phyloP scores from a whole-genome alignment of 2,329 filamentous ascomycete genomes.

The Aspergillus pseudotamarii region DNA sequence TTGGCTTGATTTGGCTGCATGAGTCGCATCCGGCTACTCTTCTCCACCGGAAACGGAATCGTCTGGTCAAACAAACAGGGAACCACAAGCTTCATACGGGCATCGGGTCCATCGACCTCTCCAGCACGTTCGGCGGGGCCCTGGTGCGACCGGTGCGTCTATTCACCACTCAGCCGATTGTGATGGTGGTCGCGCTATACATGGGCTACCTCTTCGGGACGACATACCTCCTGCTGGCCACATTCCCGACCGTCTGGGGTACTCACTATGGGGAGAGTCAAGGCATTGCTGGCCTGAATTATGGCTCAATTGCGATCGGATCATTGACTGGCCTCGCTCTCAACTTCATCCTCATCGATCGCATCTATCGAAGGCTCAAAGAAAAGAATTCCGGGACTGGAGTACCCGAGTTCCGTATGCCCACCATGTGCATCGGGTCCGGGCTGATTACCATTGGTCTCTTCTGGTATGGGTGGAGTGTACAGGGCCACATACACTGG shows the following conservation, averaged over 20 bases:
- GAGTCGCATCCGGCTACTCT: conserved; percentile 70
- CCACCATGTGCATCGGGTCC: conserved; percentile 57
- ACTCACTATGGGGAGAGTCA: conserved; percentile 56
- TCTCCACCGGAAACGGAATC: conserved; percentile 56
- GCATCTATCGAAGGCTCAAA: conserved; percentile 51
- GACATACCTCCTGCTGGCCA: conserved; percentile 34
- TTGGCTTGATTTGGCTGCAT: conserved; percentile 62
- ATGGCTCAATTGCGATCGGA: conserved; percentile 63
- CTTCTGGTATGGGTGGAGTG: conserved; percentile 61
- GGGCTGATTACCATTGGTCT: conserved; percentile 55
- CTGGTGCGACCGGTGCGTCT: conserved; percentile 60
- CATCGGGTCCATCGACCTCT: conserved; percentile 5
- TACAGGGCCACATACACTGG: conserved; percentile 53
- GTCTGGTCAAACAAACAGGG: conserved; percentile 43
- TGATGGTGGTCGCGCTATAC: conserved; percentile 58
- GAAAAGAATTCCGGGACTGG: conserved; percentile 42
- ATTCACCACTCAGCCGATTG: conserved; percentile 60
- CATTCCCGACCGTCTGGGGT: conserved; percentile 60
- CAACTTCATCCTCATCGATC: conserved; percentile 51
- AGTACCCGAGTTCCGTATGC: conserved; percentile 64
- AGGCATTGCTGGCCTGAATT: conserved; percentile 63
- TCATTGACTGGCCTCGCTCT: conserved; percentile 59
- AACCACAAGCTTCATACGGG: conserved; percentile 40
- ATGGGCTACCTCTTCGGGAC: conserved; percentile 61
- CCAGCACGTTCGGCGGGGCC: conserved; percentile 27